Percentiles rank a stretch among this genome's conserved stretches.
Evolutionary conservation across 2,329 filamentous ascomycete species (phyloP).

Genomic region (Pseudogymnoascus destructans): DNA sequence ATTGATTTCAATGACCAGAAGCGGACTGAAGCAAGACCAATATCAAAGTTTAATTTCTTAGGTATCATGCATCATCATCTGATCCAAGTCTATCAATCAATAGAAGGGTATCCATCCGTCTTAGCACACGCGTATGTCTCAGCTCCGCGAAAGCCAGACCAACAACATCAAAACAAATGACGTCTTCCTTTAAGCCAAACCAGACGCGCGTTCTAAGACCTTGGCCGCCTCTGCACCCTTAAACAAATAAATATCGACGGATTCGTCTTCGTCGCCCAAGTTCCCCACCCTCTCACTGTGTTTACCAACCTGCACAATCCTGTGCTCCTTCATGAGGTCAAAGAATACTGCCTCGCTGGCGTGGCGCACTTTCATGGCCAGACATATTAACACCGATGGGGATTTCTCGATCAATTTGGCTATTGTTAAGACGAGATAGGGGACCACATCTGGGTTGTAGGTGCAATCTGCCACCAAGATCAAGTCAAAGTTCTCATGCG

Average conservation of each 20-base stretch:
- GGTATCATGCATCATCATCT: background rate
- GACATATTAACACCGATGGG: constrained; percentile 29
- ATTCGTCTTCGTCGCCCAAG: constrained; percentile 9
- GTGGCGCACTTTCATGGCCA: constrained; percentile 56
- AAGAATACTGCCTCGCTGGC: constrained; percentile 55
- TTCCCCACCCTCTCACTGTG: constrained; percentile 7
- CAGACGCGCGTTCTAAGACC: background rate
- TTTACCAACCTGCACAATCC: constrained; percentile 21
- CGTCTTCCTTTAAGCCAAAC: background rate
- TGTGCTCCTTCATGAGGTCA: constrained; percentile 37
- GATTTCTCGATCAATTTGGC: constrained; percentile 18
- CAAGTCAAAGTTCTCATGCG: constrained; percentile 36
- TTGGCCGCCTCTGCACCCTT: background rate
- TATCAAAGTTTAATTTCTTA: background rate
- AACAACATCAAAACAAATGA: background rate
- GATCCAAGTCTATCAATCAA: background rate
- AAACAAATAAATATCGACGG: constrained; percentile 17
- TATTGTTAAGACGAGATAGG: constrained; percentile 47
- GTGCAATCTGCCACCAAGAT: constrained; percentile 59
- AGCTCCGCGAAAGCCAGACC: background rate
- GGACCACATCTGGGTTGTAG: constrained; percentile 56
- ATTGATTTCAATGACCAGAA: background rate
- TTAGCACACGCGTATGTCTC: background rate
- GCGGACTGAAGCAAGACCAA: background rate
- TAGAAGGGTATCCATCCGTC: background rate